Evolutionary conservation across 2,329 filamentous ascomycete species (phyloP).

Genomic region (Sporothrix pallida): DNA sequence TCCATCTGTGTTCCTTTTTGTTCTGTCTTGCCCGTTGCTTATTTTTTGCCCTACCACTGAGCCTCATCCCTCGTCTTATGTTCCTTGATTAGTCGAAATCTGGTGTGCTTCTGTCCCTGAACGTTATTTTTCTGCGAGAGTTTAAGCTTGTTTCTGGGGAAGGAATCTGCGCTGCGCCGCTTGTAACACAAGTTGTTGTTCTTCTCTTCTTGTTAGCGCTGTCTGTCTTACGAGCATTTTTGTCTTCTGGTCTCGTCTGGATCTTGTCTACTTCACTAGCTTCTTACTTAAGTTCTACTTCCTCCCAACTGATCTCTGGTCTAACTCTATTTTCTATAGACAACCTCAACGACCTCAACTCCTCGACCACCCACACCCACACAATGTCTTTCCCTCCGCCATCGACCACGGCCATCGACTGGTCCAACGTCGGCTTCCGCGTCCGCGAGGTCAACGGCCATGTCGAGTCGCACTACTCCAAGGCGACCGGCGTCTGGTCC

Average conservation of each 20-base stretch:
- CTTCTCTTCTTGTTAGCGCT: background rate
- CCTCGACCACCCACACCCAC: background rate
- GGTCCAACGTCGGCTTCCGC: slow-evolving; percentile 90
- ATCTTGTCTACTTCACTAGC: background rate
- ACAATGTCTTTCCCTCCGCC: slow-evolving; percentile 73
- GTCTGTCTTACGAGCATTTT: background rate
- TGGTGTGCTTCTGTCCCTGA: background rate
- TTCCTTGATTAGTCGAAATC: background rate
- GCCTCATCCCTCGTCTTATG: background rate
- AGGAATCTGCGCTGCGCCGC: no score
- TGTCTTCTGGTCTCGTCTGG: background rate
- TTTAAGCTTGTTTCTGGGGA: background rate
- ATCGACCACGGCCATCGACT: slow-evolving; percentile 84
- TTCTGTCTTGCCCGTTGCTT: background rate
- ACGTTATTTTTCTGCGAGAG: background rate
- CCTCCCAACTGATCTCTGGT: background rate
- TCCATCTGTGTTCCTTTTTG: background rate
- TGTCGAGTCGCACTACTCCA: slow-evolving; percentile 83
- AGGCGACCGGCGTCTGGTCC: slow-evolving; percentile 76
- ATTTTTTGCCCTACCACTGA: slow-evolving; percentile 16
- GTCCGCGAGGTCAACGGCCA: slow-evolving; percentile 93
- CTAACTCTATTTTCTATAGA: background rate
- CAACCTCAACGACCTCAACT: background rate
- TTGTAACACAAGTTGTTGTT: no score
- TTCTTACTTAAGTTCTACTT: background rate